These are phyloP conservation scores for Dorcoceras hygrometricum DNA, from an alignment of 257 asterid genomes.

Conservation along the genomic window DNA sequence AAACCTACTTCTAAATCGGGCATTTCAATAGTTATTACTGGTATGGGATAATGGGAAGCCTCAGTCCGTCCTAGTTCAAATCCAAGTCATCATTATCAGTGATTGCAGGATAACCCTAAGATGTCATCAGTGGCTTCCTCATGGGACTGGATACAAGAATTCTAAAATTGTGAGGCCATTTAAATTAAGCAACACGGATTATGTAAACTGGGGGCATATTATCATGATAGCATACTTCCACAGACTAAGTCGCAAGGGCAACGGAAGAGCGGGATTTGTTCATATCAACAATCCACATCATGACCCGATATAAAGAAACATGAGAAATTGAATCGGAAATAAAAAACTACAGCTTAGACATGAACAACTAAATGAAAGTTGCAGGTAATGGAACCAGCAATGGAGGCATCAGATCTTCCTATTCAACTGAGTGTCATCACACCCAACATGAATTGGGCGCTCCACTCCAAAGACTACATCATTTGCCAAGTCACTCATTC, in stretches of 20 bases:
- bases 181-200: background rate
- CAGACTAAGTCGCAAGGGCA: background rate
- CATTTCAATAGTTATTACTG: background rate
- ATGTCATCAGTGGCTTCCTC: slow-evolving; percentile 41
- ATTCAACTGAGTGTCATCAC: slow-evolving; percentile 60
- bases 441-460: slow-evolving; percentile 37
- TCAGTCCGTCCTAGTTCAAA: slow-evolving; percentile 64
- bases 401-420: slow-evolving; percentile 87
- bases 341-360: background rate
- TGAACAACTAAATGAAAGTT: background rate
- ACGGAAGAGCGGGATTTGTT: background rate
- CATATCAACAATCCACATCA: background rate
- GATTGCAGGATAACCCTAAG: slow-evolving; percentile 23
- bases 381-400: background rate
- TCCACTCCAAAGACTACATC: slow-evolving; percentile 57
- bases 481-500: slow-evolving; percentile 31
- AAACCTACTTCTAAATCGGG: background rate
- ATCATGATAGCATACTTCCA: background rate
- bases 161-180: background rate
- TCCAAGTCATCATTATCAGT: slow-evolving; percentile 28
- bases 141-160: background rate
- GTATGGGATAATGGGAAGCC: slow-evolving; percentile 30
- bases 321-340: too few species aligned
- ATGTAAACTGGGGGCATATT: background rate
- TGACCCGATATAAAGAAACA: background rate